Percentiles rank a stretch among this genome's conserved stretches.
These are phyloP conservation scores for Camellia japonica DNA, from an alignment of 148 eudicot species.

Conservation along the genomic window DNA sequence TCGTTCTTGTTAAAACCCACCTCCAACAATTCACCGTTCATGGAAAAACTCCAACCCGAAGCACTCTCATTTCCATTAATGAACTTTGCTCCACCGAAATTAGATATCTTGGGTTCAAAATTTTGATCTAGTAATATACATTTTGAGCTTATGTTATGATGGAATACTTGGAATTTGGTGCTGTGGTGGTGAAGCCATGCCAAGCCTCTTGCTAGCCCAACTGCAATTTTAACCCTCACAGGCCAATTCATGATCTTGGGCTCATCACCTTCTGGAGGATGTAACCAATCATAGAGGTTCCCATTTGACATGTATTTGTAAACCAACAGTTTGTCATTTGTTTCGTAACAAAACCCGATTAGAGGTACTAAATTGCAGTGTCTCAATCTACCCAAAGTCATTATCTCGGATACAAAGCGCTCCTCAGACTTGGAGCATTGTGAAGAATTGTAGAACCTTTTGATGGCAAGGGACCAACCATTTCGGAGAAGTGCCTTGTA, in stretches of 20 bases:
- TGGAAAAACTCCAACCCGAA: background rate
- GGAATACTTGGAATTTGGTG: background rate
- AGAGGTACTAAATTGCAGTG: background rate
- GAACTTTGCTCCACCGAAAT: background rate
- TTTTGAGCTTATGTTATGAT: background rate
- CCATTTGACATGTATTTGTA: background rate
- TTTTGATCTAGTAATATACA: background rate
- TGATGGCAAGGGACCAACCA: background rate
- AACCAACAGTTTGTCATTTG: background rate
- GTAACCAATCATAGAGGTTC: background rate
- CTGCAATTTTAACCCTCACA: background rate
- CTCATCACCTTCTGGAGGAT: background rate
- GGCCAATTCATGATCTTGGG: background rate
- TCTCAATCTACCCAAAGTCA: background rate
- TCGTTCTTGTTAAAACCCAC: background rate
- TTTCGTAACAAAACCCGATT: background rate
- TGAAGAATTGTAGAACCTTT: background rate
- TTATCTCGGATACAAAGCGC: background rate
- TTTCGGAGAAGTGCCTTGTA: background rate
- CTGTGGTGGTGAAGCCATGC: background rate
- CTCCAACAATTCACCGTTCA: background rate
- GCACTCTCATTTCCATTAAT: background rate
- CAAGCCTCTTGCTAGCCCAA: background rate
- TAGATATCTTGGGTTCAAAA: background rate
- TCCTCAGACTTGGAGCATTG: background rate